Percentiles rank a stretch among this genome's conserved stretches.
These are phyloP conservation scores for Cyberlindnera americana DNA, from an alignment of 805 yeast genomes.

Conservation along the genomic window DNA sequence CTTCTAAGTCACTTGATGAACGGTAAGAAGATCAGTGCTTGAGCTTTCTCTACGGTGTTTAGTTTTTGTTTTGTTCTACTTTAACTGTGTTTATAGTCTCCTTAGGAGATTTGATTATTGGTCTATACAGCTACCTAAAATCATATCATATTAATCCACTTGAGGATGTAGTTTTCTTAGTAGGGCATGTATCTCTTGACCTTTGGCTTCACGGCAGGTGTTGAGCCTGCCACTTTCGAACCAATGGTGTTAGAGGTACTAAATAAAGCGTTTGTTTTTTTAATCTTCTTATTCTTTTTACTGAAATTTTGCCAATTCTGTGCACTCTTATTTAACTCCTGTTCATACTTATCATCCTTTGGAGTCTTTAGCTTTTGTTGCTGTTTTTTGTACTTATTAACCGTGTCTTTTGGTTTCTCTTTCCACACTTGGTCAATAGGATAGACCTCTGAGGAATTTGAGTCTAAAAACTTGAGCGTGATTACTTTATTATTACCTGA, in stretches of 20 bases:
- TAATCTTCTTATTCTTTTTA: slow-evolving; percentile 14
- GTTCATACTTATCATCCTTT: slow-evolving; percentile 12
- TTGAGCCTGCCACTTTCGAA: slow-evolving; percentile 18
- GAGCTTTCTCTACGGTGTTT: too few relatives aligned
- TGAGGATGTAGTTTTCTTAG: too few relatives aligned
- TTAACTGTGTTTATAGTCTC: too few relatives aligned
- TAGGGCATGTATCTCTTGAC: slow-evolving; percentile 19
- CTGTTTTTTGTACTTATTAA: slow-evolving; percentile 12
- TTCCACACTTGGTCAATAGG: slow-evolving; percentile 11
- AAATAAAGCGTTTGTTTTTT: slow-evolving; percentile 10
- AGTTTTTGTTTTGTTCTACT: neutral
- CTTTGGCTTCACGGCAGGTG: slow-evolving; percentile 15
- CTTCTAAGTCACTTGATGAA: slow-evolving; percentile 80
- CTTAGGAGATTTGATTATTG: too few relatives aligned
- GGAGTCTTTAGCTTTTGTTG: slow-evolving; percentile 6
- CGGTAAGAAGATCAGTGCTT: slow-evolving; percentile 53
- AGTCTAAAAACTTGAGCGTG: slow-evolving; percentile 14
- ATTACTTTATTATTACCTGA: slow-evolving; percentile 19
- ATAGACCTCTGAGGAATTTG: slow-evolving; percentile 10
- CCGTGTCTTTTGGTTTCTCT: slow-evolving; percentile 15
- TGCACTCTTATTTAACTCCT: slow-evolving; percentile 14
- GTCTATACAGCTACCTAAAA: too few relatives aligned
- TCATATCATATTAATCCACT: too few relatives aligned
- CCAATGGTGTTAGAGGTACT: slow-evolving; percentile 11
- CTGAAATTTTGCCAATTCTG: slow-evolving; percentile 21